phyloP scores from a whole-genome alignment of 495 filamentous ascomycete species.

The Peziza echinospora region DNA sequence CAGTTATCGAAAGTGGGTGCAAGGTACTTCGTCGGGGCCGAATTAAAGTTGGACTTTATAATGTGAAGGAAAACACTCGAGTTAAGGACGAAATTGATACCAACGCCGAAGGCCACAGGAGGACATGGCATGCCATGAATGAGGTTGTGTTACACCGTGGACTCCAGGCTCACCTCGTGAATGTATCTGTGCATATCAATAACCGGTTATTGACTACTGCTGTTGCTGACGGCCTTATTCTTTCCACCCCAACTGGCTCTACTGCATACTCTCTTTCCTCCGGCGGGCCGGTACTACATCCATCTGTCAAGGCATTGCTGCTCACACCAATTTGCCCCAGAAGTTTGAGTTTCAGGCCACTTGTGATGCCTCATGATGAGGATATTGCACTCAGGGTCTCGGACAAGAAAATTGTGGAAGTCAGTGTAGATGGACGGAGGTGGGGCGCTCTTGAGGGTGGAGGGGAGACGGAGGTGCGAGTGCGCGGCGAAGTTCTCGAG shows the following conservation, averaged over 20 bases:
- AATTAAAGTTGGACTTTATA: constrained; percentile 60
- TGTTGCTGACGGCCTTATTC: constrained; percentile 79
- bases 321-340: constrained; percentile 88
- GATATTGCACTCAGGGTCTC: constrained; percentile 64
- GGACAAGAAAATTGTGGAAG: constrained; percentile 63
- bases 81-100: constrained; percentile 15
- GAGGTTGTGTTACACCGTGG: constrained; percentile 88
- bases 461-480: constrained; percentile 66
- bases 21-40: constrained; percentile 53
- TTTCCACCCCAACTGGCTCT: constrained; percentile 79
- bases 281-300: constrained; percentile 89
- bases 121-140: constrained; percentile 60
- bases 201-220: constrained; percentile 73
- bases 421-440: constrained; percentile 71
- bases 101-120: constrained; percentile 9
- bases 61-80: constrained; percentile 27
- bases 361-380: constrained; percentile 71
- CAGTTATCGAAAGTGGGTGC: constrained; percentile 24
- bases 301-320: constrained; percentile 63
- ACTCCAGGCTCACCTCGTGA: constrained; percentile 65
- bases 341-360: constrained; percentile 71
- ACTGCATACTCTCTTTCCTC: constrained; percentile 86
- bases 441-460: constrained; percentile 40
- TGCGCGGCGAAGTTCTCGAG: constrained; percentile 43
- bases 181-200: constrained; percentile 72